These are phyloP conservation scores for Magnusiomyces fungicola DNA, from an alignment of 1,139 yeast genomes.

Conservation along the genomic window DNA sequence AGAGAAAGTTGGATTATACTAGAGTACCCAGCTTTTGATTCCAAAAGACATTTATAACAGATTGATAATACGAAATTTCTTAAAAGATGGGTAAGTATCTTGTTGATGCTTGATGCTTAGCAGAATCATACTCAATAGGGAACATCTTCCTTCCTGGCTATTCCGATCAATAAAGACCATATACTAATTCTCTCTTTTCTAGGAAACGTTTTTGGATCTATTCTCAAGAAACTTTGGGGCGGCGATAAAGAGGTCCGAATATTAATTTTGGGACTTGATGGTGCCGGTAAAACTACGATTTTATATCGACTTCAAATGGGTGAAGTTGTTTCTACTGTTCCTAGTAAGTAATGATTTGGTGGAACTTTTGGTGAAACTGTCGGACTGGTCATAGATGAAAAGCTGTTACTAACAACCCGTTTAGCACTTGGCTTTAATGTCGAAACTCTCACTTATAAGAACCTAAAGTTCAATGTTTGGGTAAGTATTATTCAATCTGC, in stretches of 20 bases:
- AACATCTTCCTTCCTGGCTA: no score
- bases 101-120: no score
- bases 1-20: no score
- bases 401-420: neutral
- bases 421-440: constrained; percentile 88
- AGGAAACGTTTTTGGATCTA: constrained; percentile 48
- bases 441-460: constrained; percentile 84
- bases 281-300: constrained; percentile 97
- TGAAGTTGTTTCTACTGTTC: constrained; percentile 89
- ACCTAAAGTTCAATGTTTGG: constrained; percentile 80
- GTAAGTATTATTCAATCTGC: no score
- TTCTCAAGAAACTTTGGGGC: constrained; percentile 86
- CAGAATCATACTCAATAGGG: no score
- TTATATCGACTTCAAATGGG: constrained; percentile 87
- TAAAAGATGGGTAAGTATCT: no score
- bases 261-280: constrained; percentile 86
- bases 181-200: no score
- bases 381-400: neutral
- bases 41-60: no score
- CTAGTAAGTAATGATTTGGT: constrained; percentile 45
- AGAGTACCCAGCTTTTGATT: no score
- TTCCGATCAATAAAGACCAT: no score
- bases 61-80: no score
- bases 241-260: constrained; percentile 85
- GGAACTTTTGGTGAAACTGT: no score